phyloP scores from a whole-genome alignment of 192 early-diverging fungal species.

The Coemansia sp. region DNA sequence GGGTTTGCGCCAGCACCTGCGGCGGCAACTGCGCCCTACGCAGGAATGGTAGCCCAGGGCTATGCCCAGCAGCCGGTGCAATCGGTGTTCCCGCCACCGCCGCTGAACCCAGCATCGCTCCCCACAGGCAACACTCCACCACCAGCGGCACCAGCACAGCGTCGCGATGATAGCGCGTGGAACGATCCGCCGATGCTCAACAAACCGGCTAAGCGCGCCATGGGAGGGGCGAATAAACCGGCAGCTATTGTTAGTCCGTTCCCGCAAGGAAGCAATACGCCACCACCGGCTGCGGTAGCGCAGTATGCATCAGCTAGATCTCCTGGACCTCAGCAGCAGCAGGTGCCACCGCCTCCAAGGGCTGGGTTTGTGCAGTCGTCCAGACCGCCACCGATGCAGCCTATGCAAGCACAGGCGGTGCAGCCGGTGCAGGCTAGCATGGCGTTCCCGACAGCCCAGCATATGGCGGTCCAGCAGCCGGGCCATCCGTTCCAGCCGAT shows the following conservation, averaged over 20 bases:
- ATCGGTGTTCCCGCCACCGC: constrained; percentile 38
- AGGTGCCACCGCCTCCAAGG: background rate
- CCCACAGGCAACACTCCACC: constrained; percentile 40
- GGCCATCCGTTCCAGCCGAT: constrained; percentile 8
- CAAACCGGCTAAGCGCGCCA: constrained; percentile 30
- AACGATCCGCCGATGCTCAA: constrained; percentile 40
- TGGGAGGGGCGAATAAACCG: constrained; percentile 12
- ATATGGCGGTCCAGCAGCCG: constrained; percentile 3
- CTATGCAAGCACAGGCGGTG: constrained; percentile 21
- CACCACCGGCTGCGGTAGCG: constrained; percentile 22
- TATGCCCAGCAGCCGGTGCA: background rate
- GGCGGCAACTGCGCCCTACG: background rate
- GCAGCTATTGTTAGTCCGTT: constrained; percentile 41
- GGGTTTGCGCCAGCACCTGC: background rate
- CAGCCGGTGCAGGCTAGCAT: too few species aligned
- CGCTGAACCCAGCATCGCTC: constrained; percentile 39
- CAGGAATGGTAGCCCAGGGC: too few species aligned
- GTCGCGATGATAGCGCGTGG: constrained; percentile 32
- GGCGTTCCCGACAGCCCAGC: background rate
- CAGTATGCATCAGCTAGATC: constrained; percentile 23
- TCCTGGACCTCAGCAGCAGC: background rate
- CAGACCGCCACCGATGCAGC: constrained; percentile 5
- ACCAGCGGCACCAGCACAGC: too few species aligned
- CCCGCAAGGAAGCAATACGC: constrained; percentile 38
- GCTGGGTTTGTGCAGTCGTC: constrained; percentile 22